phyloP scores from a whole-genome alignment of 2,329 filamentous ascomycete genomes.

The Gaeumannomyces tritici region DNA sequence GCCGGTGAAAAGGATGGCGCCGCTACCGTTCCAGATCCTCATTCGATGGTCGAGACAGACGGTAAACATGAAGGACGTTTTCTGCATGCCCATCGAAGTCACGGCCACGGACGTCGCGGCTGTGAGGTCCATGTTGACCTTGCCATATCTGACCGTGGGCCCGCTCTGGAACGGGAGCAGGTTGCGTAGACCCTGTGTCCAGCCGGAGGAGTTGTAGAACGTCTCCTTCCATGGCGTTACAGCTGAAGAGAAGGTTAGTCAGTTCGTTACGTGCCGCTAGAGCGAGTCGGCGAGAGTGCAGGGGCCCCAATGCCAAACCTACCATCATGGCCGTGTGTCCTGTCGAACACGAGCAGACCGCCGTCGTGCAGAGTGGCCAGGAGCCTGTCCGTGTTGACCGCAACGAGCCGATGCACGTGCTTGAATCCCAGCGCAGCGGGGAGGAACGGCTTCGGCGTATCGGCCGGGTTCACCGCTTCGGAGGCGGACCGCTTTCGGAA shows the following conservation, averaged over 20 bases:
- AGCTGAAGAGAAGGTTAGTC: slow-evolving; percentile 3
- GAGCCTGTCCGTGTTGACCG: slow-evolving; percentile 62
- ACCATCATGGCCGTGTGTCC: slow-evolving; percentile 39
- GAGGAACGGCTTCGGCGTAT: slow-evolving; percentile 65
- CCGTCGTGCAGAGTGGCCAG: slow-evolving; percentile 77
- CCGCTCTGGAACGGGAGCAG: slow-evolving; percentile 58
- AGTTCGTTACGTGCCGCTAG: background rate
- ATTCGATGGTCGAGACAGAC: slow-evolving; percentile 83
- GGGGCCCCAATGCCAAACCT: slow-evolving; percentile 13
- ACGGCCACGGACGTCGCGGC: slow-evolving; percentile 55
- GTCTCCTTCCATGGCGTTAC: slow-evolving; percentile 54
- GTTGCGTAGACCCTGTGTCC: slow-evolving; percentile 56
- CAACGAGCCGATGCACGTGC: slow-evolving; percentile 70
- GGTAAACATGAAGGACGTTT: slow-evolving; percentile 56
- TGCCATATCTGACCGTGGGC: slow-evolving; percentile 54
- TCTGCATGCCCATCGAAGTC: slow-evolving; percentile 38
- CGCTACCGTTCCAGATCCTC: slow-evolving; percentile 82
- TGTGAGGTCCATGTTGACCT: slow-evolving; percentile 55
- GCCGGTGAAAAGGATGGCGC: slow-evolving; percentile 64
- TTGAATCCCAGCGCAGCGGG: slow-evolving; percentile 70
- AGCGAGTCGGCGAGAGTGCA: background rate
- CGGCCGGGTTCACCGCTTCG: slow-evolving; percentile 43
- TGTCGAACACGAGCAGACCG: slow-evolving; percentile 61
- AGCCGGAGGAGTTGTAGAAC: slow-evolving; percentile 64
- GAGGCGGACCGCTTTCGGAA: slow-evolving; percentile 62